Evolutionary conservation across 2,329 filamentous ascomycete genomes (phyloP).

Genomic region (Ophiosphaerella herpotricha): DNA sequence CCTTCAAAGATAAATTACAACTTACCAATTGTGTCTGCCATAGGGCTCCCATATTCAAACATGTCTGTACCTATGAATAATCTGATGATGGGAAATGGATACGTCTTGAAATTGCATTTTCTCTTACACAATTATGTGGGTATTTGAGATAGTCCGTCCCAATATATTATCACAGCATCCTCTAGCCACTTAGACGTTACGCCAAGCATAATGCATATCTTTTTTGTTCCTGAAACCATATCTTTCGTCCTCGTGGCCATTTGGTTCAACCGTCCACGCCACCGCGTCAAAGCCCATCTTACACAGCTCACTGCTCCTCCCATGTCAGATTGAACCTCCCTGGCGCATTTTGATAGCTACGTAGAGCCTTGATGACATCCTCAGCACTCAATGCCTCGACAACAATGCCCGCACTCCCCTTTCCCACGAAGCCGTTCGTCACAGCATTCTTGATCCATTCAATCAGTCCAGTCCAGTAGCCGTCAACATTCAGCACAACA

Average conservation of each 20-base stretch:
- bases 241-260: too few species aligned
- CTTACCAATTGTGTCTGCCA: neutral
- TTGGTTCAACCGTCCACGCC: neutral
- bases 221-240: too few species aligned
- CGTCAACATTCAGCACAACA: slow-evolving; percentile 82
- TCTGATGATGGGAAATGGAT: neutral
- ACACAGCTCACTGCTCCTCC: slow-evolving; percentile 55
- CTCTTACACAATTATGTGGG: too few species aligned
- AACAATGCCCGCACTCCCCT: slow-evolving; percentile 74
- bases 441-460: slow-evolving; percentile 80
- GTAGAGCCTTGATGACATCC: slow-evolving; percentile 72
- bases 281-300: neutral
- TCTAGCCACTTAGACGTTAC: too few species aligned
- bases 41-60: neutral
- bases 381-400: slow-evolving; percentile 74
- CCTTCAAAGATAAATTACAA: neutral
- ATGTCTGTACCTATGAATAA: neutral
- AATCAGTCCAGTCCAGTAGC: slow-evolving; percentile 89
- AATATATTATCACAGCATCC: too few species aligned
- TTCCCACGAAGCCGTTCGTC: slow-evolving; percentile 74
- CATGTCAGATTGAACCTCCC: slow-evolving; percentile 82
- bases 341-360: slow-evolving; percentile 74
- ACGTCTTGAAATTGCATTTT: neutral
- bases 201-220: too few species aligned
- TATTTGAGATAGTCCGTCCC: too few species aligned